Percentiles rank a stretch among this genome's conserved stretches.
Conservation (phyloP, 1,284 basidiomycete species). For the Chalciporus sp. region DNA sequence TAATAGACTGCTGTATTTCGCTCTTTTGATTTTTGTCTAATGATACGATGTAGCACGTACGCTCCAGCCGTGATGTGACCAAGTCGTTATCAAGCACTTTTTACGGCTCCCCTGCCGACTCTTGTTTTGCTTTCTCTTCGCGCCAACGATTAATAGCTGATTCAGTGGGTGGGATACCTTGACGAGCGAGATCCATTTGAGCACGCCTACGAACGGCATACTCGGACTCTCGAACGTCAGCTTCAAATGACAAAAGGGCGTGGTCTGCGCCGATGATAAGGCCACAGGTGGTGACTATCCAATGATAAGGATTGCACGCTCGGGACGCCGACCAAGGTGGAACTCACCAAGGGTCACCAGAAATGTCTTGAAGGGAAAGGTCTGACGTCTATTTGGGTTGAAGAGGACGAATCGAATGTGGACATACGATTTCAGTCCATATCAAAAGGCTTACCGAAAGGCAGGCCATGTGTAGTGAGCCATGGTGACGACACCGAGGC, state of each 20-base stretch:
- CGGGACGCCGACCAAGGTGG: neutral
- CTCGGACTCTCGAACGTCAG: conserved; percentile 63
- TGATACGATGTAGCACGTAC: conserved; percentile 13
- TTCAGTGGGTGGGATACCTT: conserved; percentile 80
- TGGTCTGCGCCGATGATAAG: conserved; percentile 76
- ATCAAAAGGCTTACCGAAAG: conserved; percentile 57
- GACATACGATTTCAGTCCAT: neutral
- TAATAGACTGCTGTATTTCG: conserved; percentile 21
- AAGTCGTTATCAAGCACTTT: conserved; percentile 1
- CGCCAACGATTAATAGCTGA: conserved; percentile 84
- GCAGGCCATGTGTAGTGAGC: conserved; percentile 78
- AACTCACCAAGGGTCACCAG: conserved; percentile 59
- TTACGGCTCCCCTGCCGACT: neutral
- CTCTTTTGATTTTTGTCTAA: conserved; percentile 4
- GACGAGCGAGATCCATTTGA: conserved; percentile 69
- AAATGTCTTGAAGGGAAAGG: conserved; percentile 80
- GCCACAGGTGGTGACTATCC: conserved; percentile 62
- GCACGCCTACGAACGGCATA: conserved; percentile 73
- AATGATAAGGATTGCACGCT: neutral
- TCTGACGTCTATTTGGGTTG: conserved; percentile 60
- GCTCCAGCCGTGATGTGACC: conserved; percentile 7
- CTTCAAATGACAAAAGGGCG: conserved; percentile 74
- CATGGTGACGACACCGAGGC: conserved; percentile 61
- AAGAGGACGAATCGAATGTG: neutral
- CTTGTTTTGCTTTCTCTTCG: conserved; percentile 39